These are phyloP conservation scores for Hypoxylon crocopeplum DNA, from an alignment of 495 filamentous ascomycete genomes.

Conservation along the genomic window DNA sequence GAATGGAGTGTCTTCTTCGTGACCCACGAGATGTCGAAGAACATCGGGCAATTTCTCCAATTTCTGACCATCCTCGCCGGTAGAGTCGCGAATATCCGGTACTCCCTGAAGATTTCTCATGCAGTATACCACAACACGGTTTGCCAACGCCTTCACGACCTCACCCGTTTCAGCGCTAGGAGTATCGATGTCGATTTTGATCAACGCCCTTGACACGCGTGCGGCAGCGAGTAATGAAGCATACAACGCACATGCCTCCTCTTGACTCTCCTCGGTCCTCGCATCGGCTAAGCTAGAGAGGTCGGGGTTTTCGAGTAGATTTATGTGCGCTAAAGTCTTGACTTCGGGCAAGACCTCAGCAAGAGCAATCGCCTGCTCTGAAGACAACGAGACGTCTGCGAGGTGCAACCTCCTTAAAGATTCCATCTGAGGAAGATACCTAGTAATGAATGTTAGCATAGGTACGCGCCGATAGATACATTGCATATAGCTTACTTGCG, in stretches of 20 bases:
- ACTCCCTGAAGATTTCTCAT: conserved; percentile 86
- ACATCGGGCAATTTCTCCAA: conserved; percentile 59
- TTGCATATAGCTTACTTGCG: conserved; percentile 59
- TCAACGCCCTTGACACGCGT: conserved; percentile 79
- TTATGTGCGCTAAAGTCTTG: conserved; percentile 83
- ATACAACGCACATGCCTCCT: conserved; percentile 93
- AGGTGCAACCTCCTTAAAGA: conserved; percentile 86
- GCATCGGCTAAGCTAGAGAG: conserved; percentile 70
- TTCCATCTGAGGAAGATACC: conserved; percentile 82
- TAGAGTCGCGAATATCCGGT: conserved; percentile 38
- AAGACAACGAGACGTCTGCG: conserved; percentile 80
- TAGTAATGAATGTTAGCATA: conserved; percentile 35
- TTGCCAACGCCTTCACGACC: conserved; percentile 89
- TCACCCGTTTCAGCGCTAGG: conserved; percentile 79
- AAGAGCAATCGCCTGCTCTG: conserved; percentile 87
- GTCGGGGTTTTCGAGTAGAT: conserved; percentile 81
- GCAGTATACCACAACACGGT: conserved; percentile 91
- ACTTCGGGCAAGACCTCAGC: conserved; percentile 89
- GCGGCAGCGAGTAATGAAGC: conserved; percentile 90
- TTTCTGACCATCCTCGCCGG: conserved; percentile 42
- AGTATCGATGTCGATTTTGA: conserved; percentile 91
- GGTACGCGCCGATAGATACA: conserved; percentile 7
- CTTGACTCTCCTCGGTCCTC: conserved; percentile 74
- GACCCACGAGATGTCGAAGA: conserved; percentile 62
- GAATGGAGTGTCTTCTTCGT: conserved; percentile 65